Evolutionary conservation across 768 basidiomycete species (phyloP), one percentile per base, ranked within the genome.

Genomic region (Suillus paluster): DNA sequence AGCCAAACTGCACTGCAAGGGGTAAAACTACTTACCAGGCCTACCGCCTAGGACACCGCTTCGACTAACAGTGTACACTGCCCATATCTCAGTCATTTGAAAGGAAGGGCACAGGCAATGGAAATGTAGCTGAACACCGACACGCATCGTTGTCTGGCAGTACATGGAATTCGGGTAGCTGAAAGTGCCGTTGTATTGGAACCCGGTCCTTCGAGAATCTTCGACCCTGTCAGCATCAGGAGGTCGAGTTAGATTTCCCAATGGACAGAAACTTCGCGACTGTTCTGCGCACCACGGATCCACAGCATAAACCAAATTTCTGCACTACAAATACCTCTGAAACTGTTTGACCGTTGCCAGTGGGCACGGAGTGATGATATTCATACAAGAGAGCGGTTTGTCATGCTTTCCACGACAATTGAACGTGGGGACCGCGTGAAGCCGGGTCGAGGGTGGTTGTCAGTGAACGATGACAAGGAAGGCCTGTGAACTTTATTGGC

Each of bases 401-500:
- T 52, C 4, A 30, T 3, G 30, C 30, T 30, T 30, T 3, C 30
- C 30, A 30, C 30, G 30, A 6, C 6, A 30, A n/a, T n/a, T n/a
- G n/a, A n/a, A 27, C 5, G 49, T 27, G 5, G 10, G 15, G 4
- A 50, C 19, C 14, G 6, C 10, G 6, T 2, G 27, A 19, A 12
- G 30, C 11, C 6, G 49, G 14, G 2, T 49, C 17, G 48, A 49
- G 4, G 19, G 30, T 33, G 30, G 30, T 5, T n/a, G 49, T n/a
- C n/a, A n/a, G n/a, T n/a, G n/a, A n/a, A 30, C 10, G 27, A 30
- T 30, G 48, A 6, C 17, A n/a, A 50, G 19, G 49, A 50, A 33
- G 30, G 23, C 50, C 52, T 59, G 52, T 34, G 46, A 59, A 56
- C 14, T n/a, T n/a, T n/a, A 55, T 59, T 14, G 27, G 46, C 11